Base-by-base conservation (phyloP, 2,329 filamentous ascomycete species). In the Thelonectria discophora region DNA sequence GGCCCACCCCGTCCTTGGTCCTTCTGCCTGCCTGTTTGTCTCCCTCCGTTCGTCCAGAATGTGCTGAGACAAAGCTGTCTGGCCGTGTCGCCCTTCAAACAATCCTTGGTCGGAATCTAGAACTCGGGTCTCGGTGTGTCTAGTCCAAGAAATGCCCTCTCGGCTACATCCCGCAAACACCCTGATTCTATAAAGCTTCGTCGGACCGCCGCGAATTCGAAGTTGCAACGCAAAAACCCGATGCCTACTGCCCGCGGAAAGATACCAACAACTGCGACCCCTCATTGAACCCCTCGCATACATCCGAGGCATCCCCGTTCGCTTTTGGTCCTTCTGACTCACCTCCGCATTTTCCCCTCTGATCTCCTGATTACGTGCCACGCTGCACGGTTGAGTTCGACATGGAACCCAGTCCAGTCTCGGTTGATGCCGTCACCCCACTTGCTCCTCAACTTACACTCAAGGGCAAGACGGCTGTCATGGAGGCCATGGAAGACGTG, bases 401-500 rank as follows among this genome's bases (percentile, higher is more conserved):
- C 37, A 76, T 76, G 75, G 73, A 77, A 55, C 73, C 75, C 17
- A 71, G 66, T 51, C 72, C 72, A 24, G 58, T 75, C 32, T 61
- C 73, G 12, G 73, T 73, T 47, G 72, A 73, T 63, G 63, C 70
- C 30, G 64, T 66, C 32, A 53, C 63, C 54, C 59, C 53, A 15
- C 40, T 64, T 54, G 55, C 71, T 49, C 54, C 73, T 37, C 66
- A 69, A n/a, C 60, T 78, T 40, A 64, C 71, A 17, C 60, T 75
- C 40, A 73, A 71, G 54, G 68, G 74, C 52, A 81, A 76, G 66
- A 78, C 80, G 7, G 80, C 81, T 30, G 75, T 79, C 10, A 77
- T 82, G 69, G 90, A 95, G 72, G 92, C 92, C 5, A 72, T 94
- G 42, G 94, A 97, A 77, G 94, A 98, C 73, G 87, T 99, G 58